These are phyloP conservation scores for Cotoneaster glaucophyllus DNA, from an alignment of 306 rosid species.

Conservation along the genomic window DNA sequence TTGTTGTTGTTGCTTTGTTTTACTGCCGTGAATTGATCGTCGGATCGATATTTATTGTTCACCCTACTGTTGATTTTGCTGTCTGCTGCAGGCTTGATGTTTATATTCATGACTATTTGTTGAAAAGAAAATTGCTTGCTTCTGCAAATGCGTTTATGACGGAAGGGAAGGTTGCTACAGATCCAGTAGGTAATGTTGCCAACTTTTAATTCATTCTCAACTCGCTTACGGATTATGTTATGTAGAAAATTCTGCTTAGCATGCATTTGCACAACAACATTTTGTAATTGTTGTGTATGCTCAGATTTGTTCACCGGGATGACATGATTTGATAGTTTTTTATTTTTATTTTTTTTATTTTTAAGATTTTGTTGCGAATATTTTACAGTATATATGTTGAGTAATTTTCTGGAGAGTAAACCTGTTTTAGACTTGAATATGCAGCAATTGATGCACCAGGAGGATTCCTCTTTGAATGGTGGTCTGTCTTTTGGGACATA, in stretches of 20 bases:
- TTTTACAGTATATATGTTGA: neutral
- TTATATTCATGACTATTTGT: slow-evolving; percentile 81
- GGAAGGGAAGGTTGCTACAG: slow-evolving; percentile 93
- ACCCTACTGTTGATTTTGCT: neutral
- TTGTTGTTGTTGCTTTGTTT: neutral
- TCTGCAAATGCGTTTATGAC: slow-evolving; percentile 90
- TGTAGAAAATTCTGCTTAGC: neutral
- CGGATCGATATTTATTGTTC: neutral
- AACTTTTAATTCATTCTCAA: neutral
- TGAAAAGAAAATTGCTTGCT: slow-evolving; percentile 77
- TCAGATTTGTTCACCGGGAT: neutral
- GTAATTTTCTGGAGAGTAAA: neutral
- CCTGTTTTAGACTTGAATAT: slow-evolving; percentile 25
- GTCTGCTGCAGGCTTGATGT: slow-evolving; percentile 76
- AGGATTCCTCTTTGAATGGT: slow-evolving; percentile 95
- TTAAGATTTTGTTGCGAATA: neutral
- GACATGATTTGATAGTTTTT: neutral
- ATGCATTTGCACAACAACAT: neutral
- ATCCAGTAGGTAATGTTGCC: slow-evolving; percentile 80
- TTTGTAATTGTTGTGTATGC: neutral
- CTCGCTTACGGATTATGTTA: neutral
- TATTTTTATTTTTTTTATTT: neutral
- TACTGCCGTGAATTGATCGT: neutral
- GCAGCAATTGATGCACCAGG: slow-evolving; percentile 99
- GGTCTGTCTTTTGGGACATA: slow-evolving; percentile 98